These are phyloP conservation scores for Helianthus annuus DNA, from an alignment of 129 eudicot genomes.

Conservation along the genomic window DNA sequence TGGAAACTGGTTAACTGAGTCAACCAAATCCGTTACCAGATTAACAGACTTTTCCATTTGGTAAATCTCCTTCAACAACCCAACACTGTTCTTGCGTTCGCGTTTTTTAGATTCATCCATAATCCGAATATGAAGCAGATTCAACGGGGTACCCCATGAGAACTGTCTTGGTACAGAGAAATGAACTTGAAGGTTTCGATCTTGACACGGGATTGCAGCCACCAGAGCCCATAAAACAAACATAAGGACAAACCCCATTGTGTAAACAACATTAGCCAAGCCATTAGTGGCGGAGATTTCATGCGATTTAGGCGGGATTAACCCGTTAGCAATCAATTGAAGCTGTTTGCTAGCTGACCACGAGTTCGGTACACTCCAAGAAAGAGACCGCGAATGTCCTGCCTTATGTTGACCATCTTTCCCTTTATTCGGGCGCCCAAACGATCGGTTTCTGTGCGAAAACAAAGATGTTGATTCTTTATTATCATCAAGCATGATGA, in stretches of 20 bases:
- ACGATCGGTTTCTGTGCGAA: constrained; percentile 67
- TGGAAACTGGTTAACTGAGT: constrained; percentile 62
- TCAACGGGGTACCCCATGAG: constrained; percentile 63
- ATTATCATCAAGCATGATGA: constrained; percentile 64
- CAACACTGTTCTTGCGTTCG: constrained; percentile 52
- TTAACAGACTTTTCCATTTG: constrained; percentile 59
- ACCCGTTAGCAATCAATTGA: constrained; percentile 60
- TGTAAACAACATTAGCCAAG: constrained; percentile 52
- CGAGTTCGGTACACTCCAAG: constrained; percentile 86
- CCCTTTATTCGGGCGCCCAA: constrained; percentile 58
- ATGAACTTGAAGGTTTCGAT: constrained; percentile 56
- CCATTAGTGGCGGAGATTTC: constrained; percentile 69
- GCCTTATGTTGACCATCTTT: constrained; percentile 48
- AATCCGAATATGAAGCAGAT: constrained; percentile 57
- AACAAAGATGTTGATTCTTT: constrained; percentile 55
- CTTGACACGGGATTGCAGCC: constrained; percentile 92
- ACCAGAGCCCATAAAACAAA: constrained; percentile 81
- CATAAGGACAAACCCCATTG: constrained; percentile 74
- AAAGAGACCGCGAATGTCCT: constrained; percentile 74
- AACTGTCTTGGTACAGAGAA: constrained; percentile 72
- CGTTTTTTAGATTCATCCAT: constrained; percentile 73
- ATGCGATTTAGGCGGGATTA: constrained; percentile 58
- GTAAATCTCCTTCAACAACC: constrained; percentile 68
- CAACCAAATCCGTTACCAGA: constrained; percentile 66
- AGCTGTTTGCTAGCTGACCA: constrained; percentile 98